These are phyloP conservation scores for Fusarium albidum DNA, from an alignment of 2,329 filamentous ascomycete genomes.

Conservation along the genomic window DNA sequence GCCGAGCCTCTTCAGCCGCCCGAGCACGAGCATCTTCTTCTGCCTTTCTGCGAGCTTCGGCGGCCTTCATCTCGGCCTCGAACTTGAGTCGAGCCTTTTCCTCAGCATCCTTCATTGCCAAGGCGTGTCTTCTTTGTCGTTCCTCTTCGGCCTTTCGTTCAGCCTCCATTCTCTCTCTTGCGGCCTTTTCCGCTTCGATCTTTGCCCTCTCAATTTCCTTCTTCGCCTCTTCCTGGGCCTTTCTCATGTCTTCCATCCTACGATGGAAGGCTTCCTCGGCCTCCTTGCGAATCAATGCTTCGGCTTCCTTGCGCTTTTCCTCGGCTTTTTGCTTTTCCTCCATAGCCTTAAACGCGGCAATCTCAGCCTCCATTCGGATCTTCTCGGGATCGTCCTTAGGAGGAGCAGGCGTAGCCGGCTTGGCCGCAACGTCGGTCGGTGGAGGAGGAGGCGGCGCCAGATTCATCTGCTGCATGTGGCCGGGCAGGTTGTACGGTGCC, in stretches of 20 bases:
- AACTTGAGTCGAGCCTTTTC: slow-evolving; percentile 58
- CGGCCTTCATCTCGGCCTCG: slow-evolving; percentile 53
- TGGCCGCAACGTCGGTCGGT: slow-evolving; percentile 46
- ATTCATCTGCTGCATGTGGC: slow-evolving; percentile 51
- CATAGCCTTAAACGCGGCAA: slow-evolving; percentile 59
- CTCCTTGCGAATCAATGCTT: slow-evolving; percentile 55
- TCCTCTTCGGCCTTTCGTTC: slow-evolving; percentile 39
- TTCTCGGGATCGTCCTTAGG: slow-evolving; percentile 63
- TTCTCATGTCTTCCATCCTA: slow-evolving; percentile 39
- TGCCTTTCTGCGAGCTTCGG: slow-evolving; percentile 55
- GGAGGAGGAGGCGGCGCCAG: slow-evolving; percentile 51
- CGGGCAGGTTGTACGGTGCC: slow-evolving; percentile 42
- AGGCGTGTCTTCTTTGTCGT: slow-evolving; percentile 53
- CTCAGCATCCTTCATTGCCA: slow-evolving; percentile 53
- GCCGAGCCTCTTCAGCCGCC: slow-evolving; percentile 54
- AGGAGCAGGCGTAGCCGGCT: slow-evolving; percentile 52
- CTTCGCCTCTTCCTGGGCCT: slow-evolving; percentile 41
- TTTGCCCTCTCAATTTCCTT: slow-evolving; percentile 47
- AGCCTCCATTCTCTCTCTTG: slow-evolving; percentile 55
- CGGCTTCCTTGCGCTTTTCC: slow-evolving; percentile 53
- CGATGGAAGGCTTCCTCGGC: slow-evolving; percentile 52
- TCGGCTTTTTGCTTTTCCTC: slow-evolving; percentile 56
- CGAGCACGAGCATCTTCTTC: slow-evolving; percentile 55
- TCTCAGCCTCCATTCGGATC: slow-evolving; percentile 67
- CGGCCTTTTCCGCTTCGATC: slow-evolving; percentile 52